Evolutionary conservation across 2,329 filamentous ascomycete species (phyloP), one percentile per base, ranked within the genome.

Genomic region (Fusarium cicatricum): DNA sequence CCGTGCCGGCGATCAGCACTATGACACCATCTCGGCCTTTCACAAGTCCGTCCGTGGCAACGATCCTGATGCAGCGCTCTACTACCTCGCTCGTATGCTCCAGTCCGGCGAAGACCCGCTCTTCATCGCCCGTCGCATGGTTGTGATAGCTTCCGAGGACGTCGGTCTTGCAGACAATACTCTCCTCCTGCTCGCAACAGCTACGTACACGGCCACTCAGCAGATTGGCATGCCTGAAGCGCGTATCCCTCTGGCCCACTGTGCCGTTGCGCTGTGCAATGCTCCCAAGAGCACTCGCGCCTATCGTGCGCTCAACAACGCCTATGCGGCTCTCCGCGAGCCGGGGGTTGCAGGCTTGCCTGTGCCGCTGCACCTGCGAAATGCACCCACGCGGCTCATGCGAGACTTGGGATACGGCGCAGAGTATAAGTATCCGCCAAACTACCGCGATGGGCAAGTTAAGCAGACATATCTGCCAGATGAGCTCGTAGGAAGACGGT

Each of bases 151-250:
- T 1, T 95, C 90, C 2, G 95, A 99, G 73, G 95, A 99, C 70
- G 86, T 98, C 33, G 95, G 94, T 0, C 78, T 98, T 0, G 95
- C 94, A 5, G 93, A 98, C 74, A 94, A 90, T 74, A 84, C 83
- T 9, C 84, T 98, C 74, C 82, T 99, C 0, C 83, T 89, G 0
- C 85, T 99, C 2, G 94, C 94, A 2, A 96, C 91, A 0, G 88
- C 92, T 0, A 85, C 93, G 2, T 96, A 96, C 74, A 89, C 89
- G 8, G 94, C 95, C 0, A 89, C 91, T 2, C 91, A 98, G 75
- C 94, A 95, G 74, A 90, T 99, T 46, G 95, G 95, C 21, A 90
- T 98, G 84, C 95, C 95, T 1, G 95, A 99, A 76, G 94, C 92
- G 15, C 85, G 93, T 9, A 98, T 98, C 67, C 92, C 94, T 46